Evolutionary conservation across 305 asterid species (phyloP).

Genomic region (Vinca major): DNA sequence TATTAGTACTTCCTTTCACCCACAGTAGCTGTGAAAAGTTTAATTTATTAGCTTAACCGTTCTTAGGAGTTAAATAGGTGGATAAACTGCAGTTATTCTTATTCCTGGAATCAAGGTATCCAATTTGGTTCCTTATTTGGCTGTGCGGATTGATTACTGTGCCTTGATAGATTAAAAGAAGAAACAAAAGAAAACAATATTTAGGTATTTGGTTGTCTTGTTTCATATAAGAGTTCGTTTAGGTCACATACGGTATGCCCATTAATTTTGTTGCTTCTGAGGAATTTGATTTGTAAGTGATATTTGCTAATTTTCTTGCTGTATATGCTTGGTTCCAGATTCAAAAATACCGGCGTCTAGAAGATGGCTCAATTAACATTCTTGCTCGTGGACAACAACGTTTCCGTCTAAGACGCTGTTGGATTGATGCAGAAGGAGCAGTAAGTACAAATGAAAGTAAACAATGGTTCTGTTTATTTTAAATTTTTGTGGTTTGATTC

Average conservation of each 20-base stretch:
- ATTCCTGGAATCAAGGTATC: constrained; percentile 1
- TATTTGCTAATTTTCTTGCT: background rate
- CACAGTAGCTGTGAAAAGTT: background rate
- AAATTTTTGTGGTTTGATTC: constrained; percentile 14
- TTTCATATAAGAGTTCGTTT: background rate
- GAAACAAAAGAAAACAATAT: background rate
- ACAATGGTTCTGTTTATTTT: constrained; percentile 13
- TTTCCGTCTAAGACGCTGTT: constrained; percentile 70
- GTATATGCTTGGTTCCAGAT: constrained; percentile 29
- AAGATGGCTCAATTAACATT: constrained; percentile 88
- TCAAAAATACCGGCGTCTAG: constrained; percentile 75
- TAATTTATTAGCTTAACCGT: background rate
- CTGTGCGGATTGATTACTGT: background rate
- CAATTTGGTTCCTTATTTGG: background rate
- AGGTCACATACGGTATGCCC: background rate
- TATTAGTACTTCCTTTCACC: background rate
- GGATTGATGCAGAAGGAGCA: constrained; percentile 75
- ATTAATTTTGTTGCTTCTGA: background rate
- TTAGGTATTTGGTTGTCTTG: background rate
- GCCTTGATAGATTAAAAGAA: background rate
- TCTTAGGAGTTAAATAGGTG: too few species aligned
- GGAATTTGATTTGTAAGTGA: background rate
- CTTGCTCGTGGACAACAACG: constrained; percentile 94
- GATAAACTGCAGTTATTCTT: background rate
- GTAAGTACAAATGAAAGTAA: constrained; percentile 35